phyloP scores from a whole-genome alignment of 1,139 yeast genomes.

The Nadsonia commutata region DNA sequence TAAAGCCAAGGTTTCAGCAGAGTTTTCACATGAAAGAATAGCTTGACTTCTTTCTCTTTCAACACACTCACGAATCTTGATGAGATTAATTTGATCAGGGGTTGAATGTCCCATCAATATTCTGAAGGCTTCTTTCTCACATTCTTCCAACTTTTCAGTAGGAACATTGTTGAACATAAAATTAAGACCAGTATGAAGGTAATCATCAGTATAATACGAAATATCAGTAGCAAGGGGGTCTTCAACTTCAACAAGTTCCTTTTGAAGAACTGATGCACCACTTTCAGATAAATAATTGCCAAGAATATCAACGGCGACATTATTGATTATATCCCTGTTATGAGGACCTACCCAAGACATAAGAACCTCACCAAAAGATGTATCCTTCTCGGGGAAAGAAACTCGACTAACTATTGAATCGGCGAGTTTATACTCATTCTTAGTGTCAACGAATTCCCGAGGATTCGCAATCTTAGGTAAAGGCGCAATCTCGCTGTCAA shows the following conservation, averaged over 20 bases:
- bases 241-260: constrained; percentile 61
- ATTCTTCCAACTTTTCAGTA: constrained; percentile 38
- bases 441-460: constrained; percentile 76
- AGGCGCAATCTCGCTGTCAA: constrained; percentile 44
- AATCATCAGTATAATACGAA: constrained; percentile 50
- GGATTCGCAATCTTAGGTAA: constrained; percentile 23
- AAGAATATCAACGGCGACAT: constrained; percentile 56
- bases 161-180: constrained; percentile 66
- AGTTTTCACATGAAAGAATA: constrained; percentile 51
- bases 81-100: constrained; percentile 41
- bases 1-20: constrained; percentile 45
- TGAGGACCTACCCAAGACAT: constrained; percentile 79
- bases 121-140: constrained; percentile 37
- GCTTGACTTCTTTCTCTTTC: constrained; percentile 51
- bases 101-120: constrained; percentile 37
- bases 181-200: constrained; percentile 41
- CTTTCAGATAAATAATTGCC: constrained; percentile 61
- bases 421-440: constrained; percentile 28
- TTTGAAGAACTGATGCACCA: constrained; percentile 48
- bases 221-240: constrained; percentile 71
- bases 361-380: constrained; percentile 61
- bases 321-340: constrained; percentile 35
- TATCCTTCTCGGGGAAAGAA: constrained; percentile 83
- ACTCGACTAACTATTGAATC: constrained; percentile 33
- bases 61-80: constrained; percentile 50